Evolutionary conservation across 495 filamentous ascomycete species (phyloP), one percentile per base, ranked within the genome.

Genomic region (Delitschia confertaspora): DNA sequence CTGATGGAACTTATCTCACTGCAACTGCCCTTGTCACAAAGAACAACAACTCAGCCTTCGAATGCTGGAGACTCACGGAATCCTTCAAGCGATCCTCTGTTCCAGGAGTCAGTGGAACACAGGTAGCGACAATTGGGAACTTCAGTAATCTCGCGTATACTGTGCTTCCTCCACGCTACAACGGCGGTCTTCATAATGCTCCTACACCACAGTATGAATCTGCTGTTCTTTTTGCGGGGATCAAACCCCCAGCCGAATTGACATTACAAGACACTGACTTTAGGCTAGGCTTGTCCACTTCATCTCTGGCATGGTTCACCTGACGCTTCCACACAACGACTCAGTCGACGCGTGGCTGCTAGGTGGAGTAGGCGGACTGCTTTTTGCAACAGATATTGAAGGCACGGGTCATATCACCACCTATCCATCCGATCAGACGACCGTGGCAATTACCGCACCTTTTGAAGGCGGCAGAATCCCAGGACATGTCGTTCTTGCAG

Each of bases 31-130:
- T 51, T 11, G 40, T 51, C 11, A 43, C 33, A 14, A 51, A 32
- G 35, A 38, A 51, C 42, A 41, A 51, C 41, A 36, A 38, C 20
- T 51, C 48, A 3, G 41, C 48, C 22, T 45, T 51, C 27, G 48
- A 51, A 23, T 51, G 41, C 18, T 51, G 48, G 48, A 40, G 45
- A 23, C 48, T 51, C 27, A 35, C 14, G 4, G 27, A 39, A 22
- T 42, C 41, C 23, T 45, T 45, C 26, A 37, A 23, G 13, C 16
- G 21, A 30, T 34, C 48, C 6, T 45, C 41, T 9, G 34, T 41
- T 17, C 48, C 48, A 5, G 48, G 48, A 3, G 40, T 46, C 22
- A 39, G 26, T 17, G 41, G 41, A 4, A 29, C 48, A 5, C 20
- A 43, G 21, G 40, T 45, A 7, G 41, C 34, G 14, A 51, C 33